These are phyloP conservation scores for Laguncularia racemosa DNA, from an alignment of 345 rosid species.

Conservation along the genomic window DNA sequence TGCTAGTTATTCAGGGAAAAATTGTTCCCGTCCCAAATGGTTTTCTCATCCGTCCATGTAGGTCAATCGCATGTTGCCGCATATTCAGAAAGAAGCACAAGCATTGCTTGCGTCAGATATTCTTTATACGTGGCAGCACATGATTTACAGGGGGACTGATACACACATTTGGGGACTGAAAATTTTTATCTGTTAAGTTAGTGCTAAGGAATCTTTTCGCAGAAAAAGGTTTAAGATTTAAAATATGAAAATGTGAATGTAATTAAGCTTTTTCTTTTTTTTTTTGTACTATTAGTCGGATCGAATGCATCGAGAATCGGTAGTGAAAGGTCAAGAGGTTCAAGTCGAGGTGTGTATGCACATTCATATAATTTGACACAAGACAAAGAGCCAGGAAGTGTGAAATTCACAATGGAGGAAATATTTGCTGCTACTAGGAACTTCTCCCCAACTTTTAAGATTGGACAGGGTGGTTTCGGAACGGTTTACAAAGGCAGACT, in stretches of 20 bases:
- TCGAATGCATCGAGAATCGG: constrained; percentile 26
- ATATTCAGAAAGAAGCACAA: too few species aligned
- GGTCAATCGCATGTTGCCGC: too few species aligned
- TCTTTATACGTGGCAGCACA: too few species aligned
- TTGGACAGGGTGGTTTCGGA: constrained; percentile 92
- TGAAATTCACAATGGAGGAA: constrained; percentile 51
- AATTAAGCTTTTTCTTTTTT: neutral
- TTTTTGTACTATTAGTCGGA: constrained; percentile 11
- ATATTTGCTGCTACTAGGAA: constrained; percentile 62
- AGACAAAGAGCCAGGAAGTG: constrained; percentile 33
- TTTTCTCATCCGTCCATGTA: too few species aligned
- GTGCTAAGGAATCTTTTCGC: too few species aligned
- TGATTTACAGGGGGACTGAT: too few species aligned
- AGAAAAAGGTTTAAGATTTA: too few species aligned
- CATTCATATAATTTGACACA: constrained; percentile 23
- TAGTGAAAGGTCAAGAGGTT: constrained; percentile 38
- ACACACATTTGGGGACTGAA: too few species aligned
- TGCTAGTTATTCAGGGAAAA: too few species aligned
- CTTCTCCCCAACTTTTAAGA: constrained; percentile 72
- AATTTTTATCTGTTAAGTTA: too few species aligned
- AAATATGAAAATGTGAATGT: neutral
- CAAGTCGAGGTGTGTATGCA: constrained; percentile 24
- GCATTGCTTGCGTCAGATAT: too few species aligned
- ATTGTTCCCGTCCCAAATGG: too few species aligned
- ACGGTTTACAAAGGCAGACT: constrained; percentile 86